Evolutionary conservation across 768 basidiomycete genomes (phyloP).

Genomic region (Boletus rufocinnamomeus): DNA sequence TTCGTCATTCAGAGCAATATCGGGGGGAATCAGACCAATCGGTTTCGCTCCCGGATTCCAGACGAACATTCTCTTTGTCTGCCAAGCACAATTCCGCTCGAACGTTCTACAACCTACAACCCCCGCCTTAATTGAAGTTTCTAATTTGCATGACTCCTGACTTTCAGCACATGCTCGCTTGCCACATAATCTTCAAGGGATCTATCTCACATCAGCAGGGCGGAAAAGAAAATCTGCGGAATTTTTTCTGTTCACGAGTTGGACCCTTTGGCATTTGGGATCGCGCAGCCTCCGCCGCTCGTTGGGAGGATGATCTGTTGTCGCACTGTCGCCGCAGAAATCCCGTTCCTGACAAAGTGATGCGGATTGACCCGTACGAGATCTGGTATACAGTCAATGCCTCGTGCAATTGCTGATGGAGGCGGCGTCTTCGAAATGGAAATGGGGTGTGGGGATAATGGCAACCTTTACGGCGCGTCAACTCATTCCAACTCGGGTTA

Average conservation of each 20-base stretch:
- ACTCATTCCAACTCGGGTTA: slow-evolving; percentile 3
- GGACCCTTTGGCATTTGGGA: not conserved
- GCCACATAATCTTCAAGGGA: not conserved
- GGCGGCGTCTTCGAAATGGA: slow-evolving; percentile 21
- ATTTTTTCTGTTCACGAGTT: not conserved
- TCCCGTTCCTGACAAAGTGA: slow-evolving; percentile 2
- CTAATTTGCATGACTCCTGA: slow-evolving; percentile 3
- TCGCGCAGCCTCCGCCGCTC: not conserved
- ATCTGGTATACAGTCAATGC: slow-evolving; percentile 17
- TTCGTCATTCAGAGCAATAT: slow-evolving; percentile 7
- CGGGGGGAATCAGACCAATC: not conserved
- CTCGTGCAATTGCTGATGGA: slow-evolving; percentile 29
- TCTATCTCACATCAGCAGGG: slow-evolving; percentile 4
- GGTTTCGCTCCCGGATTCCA: slow-evolving; percentile 3
- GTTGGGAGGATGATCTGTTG: not conserved
- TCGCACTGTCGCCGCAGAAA: slow-evolving; percentile 12
- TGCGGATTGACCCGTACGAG: slow-evolving; percentile 2
- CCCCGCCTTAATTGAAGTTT: not conserved
- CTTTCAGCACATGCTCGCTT: slow-evolving; percentile 8
- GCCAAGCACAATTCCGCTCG: slow-evolving; percentile 5
- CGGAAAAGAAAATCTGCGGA: not conserved
- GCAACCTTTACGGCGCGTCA: slow-evolving; percentile 18
- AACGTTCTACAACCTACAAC: slow-evolving; percentile 6
- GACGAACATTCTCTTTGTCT: slow-evolving; percentile 1
- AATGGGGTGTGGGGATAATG: slow-evolving; percentile 17